Conservation (phyloP, 257 asterid species). For the Nicotiana paniculata region DNA sequence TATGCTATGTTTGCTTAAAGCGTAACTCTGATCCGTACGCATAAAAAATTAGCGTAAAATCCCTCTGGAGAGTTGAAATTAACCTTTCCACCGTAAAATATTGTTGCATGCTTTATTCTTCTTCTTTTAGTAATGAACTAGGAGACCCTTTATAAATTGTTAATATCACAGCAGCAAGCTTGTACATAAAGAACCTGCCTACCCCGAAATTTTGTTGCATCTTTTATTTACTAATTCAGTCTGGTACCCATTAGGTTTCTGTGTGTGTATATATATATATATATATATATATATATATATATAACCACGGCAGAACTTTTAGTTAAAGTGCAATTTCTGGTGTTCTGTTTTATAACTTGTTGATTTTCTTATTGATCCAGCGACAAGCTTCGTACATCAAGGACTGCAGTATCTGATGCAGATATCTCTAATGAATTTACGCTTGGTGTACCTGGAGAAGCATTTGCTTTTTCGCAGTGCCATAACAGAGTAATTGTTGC, state of each 20-base stretch:
- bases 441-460: constrained; percentile 67
- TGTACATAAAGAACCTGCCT: not conserved
- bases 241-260: not conserved
- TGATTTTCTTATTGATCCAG: constrained; percentile 27
- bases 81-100: not conserved
- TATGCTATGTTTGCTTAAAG: not conserved
- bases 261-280: not conserved
- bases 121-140: not conserved
- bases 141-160: not conserved
- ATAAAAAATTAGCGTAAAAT: not conserved
- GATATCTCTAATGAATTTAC: constrained; percentile 56
- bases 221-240: not conserved
- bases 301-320: not conserved
- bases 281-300: not conserved
- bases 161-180: not conserved
- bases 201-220: not conserved
- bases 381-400: constrained; percentile 84
- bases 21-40: not conserved
- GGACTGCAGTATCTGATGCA: constrained; percentile 83
- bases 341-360: not conserved
- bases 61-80: not conserved
- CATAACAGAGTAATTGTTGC: constrained; percentile 53
- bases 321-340: not conserved
- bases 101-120: not conserved
- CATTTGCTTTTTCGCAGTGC: constrained; percentile 76